Evolutionary conservation across 148 eudicot species (phyloP).

Genomic region (Chenopodium berlandieri): DNA sequence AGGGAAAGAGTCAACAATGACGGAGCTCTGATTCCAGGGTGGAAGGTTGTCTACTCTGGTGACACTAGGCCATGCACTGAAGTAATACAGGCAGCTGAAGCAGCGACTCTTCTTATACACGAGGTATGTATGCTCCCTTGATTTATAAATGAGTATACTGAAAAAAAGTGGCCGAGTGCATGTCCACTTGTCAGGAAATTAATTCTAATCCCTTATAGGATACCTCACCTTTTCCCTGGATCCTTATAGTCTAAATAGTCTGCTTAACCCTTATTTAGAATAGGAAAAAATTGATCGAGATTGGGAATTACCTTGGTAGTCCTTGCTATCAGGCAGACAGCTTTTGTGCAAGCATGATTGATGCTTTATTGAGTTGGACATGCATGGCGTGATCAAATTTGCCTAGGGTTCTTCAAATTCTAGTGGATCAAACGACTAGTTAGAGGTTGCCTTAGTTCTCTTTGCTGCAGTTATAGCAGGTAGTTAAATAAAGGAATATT

Average conservation of each 20-base stretch:
- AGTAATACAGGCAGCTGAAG: slow-evolving; percentile 63
- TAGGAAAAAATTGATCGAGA: not conserved
- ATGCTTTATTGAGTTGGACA: not conserved
- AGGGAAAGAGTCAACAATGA: slow-evolving; percentile 45
- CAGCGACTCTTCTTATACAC: slow-evolving; percentile 90
- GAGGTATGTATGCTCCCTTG: slow-evolving; percentile 42
- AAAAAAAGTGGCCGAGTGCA: not conserved
- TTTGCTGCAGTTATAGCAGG: too few relatives aligned
- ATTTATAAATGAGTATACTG: not conserved
- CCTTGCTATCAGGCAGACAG: not conserved
- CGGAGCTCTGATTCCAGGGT: slow-evolving; percentile 64
- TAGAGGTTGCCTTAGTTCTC: too few relatives aligned
- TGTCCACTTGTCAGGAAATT: not conserved
- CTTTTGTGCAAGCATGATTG: not conserved
- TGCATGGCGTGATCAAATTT: too few relatives aligned
- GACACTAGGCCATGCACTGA: slow-evolving; percentile 86
- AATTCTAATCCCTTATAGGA: not conserved
- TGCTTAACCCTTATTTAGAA: not conserved
- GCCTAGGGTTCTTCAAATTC: not conserved
- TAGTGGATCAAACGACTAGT: too few relatives aligned
- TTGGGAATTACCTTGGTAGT: not conserved
- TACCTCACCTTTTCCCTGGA: not conserved
- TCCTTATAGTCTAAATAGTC: not conserved
- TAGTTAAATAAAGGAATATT: too few relatives aligned
- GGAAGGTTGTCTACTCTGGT: slow-evolving; percentile 95